A percentile compares a stretch with the other conserved stretches of the same genome.
Conservation (phyloP, 1,284 basidiomycete genomes). For the Erythrobasidium hasegawianum region DNA sequence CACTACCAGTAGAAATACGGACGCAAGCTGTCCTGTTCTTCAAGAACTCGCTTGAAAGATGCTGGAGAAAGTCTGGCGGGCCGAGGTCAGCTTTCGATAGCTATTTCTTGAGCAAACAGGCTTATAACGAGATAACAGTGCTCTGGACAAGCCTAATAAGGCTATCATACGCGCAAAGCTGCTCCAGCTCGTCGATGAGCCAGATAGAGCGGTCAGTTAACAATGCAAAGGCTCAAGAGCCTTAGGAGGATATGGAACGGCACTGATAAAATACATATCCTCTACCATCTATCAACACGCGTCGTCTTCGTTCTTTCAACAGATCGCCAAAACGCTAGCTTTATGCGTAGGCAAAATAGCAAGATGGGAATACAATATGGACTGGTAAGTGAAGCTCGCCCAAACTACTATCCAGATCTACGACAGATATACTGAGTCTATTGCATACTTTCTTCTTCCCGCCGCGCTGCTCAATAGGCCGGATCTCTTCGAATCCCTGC, state of each 20-base stretch:
- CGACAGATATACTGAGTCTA: not conserved
- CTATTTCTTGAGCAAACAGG: not conserved
- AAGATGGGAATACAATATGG: conserved; percentile 39
- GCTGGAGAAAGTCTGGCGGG: conserved; percentile 38
- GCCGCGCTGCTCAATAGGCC: conserved; percentile 33
- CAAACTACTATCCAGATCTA: not conserved
- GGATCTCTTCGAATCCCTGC: conserved; percentile 38
- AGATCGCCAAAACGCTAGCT: conserved; percentile 43
- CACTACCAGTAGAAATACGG: conserved; percentile 26
- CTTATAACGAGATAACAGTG: conserved; percentile 26
- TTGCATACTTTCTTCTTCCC: not conserved
- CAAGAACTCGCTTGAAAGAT: conserved; percentile 45
- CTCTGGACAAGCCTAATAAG: conserved; percentile 38
- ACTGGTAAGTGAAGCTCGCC: conserved; percentile 36
- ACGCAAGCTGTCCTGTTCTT: conserved; percentile 42
- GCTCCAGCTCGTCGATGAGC: conserved; percentile 40
- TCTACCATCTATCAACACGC: too few relatives aligned
- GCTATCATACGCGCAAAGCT: conserved; percentile 37
- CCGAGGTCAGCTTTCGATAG: conserved; percentile 37
- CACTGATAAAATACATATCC: not conserved
- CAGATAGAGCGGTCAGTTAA: conserved; percentile 37
- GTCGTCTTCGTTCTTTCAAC: not conserved
- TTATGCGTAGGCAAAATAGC: conserved; percentile 43
- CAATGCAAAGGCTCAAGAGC: not conserved
- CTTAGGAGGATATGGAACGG: not conserved